A percentile compares a stretch with the other conserved stretches of the same genome.
These are phyloP conservation scores for Tulasnella sp. DNA, from an alignment of 768 basidiomycete genomes.

Conservation along the genomic window DNA sequence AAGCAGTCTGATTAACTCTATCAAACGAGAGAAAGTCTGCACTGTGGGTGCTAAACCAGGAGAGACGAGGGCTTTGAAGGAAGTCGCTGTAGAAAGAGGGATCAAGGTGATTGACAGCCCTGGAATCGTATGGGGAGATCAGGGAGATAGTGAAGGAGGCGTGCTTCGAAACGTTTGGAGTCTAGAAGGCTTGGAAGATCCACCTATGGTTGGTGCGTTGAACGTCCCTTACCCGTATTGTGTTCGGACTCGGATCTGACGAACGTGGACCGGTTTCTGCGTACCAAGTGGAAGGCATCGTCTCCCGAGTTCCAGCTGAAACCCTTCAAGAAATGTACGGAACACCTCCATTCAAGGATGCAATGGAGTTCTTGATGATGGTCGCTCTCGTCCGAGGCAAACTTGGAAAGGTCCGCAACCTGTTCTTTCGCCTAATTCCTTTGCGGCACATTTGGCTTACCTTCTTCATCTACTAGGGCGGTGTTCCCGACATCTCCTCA, in stretches of 20 bases:
- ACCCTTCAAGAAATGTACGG: slow-evolving; percentile 81
- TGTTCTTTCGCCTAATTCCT: not conserved
- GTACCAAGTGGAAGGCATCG: slow-evolving; percentile 72
- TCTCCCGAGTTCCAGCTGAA: slow-evolving; percentile 57
- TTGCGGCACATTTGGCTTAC: not conserved
- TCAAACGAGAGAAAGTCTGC: slow-evolving; percentile 78
- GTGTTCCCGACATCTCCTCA: slow-evolving; percentile 78
- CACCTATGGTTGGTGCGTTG: slow-evolving; percentile 71
- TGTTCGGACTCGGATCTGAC: not conserved
- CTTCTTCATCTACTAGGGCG: slow-evolving; percentile 47
- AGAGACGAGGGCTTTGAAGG: slow-evolving; percentile 87
- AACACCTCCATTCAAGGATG: slow-evolving; percentile 62
- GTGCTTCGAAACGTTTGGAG: slow-evolving; percentile 63
- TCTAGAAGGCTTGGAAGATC: slow-evolving; percentile 86
- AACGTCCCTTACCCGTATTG: not conserved
- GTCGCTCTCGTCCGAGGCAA: slow-evolving; percentile 75
- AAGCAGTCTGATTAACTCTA: slow-evolving; percentile 85
- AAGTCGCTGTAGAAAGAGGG: slow-evolving; percentile 84
- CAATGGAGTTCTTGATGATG: slow-evolving; percentile 84
- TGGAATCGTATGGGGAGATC: slow-evolving; percentile 68
- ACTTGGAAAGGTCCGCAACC: slow-evolving; percentile 58
- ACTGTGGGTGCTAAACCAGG: slow-evolving; percentile 91
- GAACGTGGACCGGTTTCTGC: not conserved
- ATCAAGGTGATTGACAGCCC: slow-evolving; percentile 92
- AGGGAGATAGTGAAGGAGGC: slow-evolving; percentile 28